phyloP scores from a whole-genome alignment of 331 rosid genomes.

The Arachis monticola region DNA sequence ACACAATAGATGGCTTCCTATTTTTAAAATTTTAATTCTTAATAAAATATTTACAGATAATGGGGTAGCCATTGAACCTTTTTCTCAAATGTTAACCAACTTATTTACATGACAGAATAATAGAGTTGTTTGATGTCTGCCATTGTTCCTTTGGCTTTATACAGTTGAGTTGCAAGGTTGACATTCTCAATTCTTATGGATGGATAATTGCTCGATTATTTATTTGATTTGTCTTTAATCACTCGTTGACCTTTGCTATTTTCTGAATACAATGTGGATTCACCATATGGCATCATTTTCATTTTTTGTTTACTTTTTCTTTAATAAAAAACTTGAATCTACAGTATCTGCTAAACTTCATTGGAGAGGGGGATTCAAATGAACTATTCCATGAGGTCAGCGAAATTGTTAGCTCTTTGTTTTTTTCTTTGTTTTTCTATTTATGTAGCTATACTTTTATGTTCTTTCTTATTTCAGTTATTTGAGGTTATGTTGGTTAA shows the following conservation, averaged over 20 bases:
- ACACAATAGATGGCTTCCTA: not conserved
- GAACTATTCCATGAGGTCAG: slow-evolving; percentile 49
- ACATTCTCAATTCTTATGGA: not conserved
- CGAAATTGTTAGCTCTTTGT: not conserved
- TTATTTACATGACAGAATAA: not conserved
- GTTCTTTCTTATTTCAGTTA: slow-evolving; percentile 37
- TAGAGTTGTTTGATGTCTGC: not conserved
- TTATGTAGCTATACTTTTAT: slow-evolving; percentile 6
- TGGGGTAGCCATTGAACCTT: not conserved
- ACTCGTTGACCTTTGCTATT: not conserved
- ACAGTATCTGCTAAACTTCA: slow-evolving; percentile 46
- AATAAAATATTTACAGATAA: no score
- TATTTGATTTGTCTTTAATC: slow-evolving; percentile 7
- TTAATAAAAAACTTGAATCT: not conserved
- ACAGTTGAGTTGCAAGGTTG: not conserved
- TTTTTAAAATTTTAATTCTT: not conserved
- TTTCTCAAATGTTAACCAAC: not conserved
- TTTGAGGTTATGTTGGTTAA: slow-evolving; percentile 27
- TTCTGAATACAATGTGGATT: not conserved
- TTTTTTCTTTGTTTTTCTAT: not conserved
- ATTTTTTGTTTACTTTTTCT: slow-evolving; percentile 5
- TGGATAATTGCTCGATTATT: not conserved
- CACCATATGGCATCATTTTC: slow-evolving; percentile 2
- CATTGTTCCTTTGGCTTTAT: not conserved
- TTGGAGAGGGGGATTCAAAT: slow-evolving; percentile 33